A percentile compares a stretch with the other conserved stretches of the same genome.
Evolutionary conservation across 1,284 basidiomycete genomes (phyloP).

Genomic region (Microbotryomycetes sp.): DNA sequence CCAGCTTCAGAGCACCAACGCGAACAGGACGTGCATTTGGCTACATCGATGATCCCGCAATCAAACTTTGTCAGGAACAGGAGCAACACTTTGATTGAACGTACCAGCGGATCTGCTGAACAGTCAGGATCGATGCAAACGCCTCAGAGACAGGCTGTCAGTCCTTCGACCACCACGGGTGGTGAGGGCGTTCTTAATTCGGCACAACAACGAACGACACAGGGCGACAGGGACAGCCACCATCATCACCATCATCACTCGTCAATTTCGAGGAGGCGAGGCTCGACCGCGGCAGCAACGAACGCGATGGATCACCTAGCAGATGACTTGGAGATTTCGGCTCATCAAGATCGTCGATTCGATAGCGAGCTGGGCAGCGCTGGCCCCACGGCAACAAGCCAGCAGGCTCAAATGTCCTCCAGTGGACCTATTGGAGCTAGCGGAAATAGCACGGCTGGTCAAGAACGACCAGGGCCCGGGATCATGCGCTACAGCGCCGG

Average conservation of each 20-base stretch:
- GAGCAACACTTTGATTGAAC: conserved; percentile 20
- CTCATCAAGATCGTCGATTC: conserved; percentile 21
- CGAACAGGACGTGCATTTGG: conserved; percentile 26
- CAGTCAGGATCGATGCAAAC: neutral
- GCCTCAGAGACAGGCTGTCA: neutral
- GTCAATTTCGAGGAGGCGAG: conserved; percentile 11
- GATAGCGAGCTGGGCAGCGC: conserved; percentile 9
- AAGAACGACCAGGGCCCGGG: too few relatives aligned
- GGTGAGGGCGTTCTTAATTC: too few relatives aligned
- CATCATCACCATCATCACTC: neutral
- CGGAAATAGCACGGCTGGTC: too few relatives aligned
- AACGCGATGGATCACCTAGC: conserved; percentile 32
- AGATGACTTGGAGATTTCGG: conserved; percentile 29
- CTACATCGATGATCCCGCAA: conserved; percentile 13
- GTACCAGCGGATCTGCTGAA: neutral
- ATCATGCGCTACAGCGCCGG: too few relatives aligned
- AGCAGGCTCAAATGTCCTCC: neutral
- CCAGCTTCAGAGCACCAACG: conserved; percentile 13
- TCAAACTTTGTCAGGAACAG: conserved; percentile 3
- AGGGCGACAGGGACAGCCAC: neutral
- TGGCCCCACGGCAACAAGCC: neutral
- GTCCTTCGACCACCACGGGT: neutral
- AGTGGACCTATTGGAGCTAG: too few relatives aligned
- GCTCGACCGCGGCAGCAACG: conserved; percentile 12
- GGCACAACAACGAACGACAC: neutral